Evolutionary conservation across 108 stramenopile genomes (phyloP), one percentile per base, ranked within the genome.

Genomic region (Pseudonitzschia pungens): DNA sequence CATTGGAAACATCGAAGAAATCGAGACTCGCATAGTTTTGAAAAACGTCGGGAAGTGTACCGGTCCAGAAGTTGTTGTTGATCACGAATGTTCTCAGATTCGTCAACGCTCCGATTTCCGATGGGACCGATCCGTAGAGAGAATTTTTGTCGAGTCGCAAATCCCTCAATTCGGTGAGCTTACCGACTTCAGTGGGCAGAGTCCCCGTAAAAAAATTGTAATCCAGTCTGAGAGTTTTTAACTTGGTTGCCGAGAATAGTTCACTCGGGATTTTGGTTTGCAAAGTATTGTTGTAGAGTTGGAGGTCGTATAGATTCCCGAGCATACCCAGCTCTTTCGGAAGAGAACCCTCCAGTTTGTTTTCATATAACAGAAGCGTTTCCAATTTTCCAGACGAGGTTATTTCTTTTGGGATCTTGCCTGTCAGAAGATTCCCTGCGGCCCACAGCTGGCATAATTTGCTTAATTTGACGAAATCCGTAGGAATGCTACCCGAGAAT

Each of bases 91-190:
- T 72, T 51, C 77, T 20, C 21, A 67, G 27, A 21, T 26, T 50
- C 28, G 66, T 48, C 27, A 67, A 50, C 20, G 14, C 26, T 64
- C 67, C 59, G 18, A 75, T 55, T 62, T 82, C 91, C 4, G 75
- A 58, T 0, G 93, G 93, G 26, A 94, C 79, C 12, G 84, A 68
- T 11, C 89, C 90, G 10, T 62, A 50, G 5, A 94, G 72, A 27
- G 71, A 72, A 71, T 94, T 94, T 29, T 78, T 81, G 24, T 89
- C 79, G 53, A 91, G 60, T 68, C 88, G 85, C 28, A 94, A 72
- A 51, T 77, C 68, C 12, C 65, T 74, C 55, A 92, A 44, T 15
- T 76, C 68, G 4, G 78, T 71, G 41, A 89, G 63, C 24, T 77
- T 76, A 28, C 83, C 81, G 70, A 92, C 78, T 58, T 88, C 84